Conservation (phyloP, 164 flowering plant species). For the Sextonia rubra region DNA sequence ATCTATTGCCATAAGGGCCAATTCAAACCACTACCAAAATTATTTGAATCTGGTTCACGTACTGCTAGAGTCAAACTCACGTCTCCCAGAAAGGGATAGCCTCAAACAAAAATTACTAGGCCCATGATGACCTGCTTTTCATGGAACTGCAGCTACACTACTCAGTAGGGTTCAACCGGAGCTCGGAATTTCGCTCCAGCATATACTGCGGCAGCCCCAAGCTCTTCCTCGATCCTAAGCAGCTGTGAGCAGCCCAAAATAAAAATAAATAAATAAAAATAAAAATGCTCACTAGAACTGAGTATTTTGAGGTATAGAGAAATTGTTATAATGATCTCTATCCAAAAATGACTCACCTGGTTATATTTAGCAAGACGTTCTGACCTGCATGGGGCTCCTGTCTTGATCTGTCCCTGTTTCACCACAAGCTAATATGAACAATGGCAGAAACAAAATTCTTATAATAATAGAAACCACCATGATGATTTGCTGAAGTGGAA, state of each 20-base stretch:
- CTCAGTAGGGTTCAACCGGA: conserved; percentile 50
- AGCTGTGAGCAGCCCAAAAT: conserved; percentile 27
- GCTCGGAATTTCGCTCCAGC: conserved; percentile 51
- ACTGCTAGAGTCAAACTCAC: background rate
- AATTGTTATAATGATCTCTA: no score
- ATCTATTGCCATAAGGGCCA: no score
- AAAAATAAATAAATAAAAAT: no score
- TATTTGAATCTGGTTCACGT: no score
- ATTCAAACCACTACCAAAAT: no score
- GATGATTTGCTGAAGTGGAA: no score
- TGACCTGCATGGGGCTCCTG: conserved; percentile 45
- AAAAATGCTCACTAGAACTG: no score
- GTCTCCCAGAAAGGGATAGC: background rate
- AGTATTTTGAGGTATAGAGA: no score
- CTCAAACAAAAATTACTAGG: background rate
- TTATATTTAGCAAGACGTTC: conserved; percentile 42
- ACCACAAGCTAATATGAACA: background rate
- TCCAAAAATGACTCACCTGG: conserved; percentile 24
- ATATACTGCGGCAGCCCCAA: conserved; percentile 46
- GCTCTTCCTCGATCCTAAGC: conserved; percentile 56
- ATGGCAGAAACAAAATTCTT: no score
- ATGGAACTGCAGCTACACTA: no score
- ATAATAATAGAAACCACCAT: no score
- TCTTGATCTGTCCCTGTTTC: conserved; percentile 37
- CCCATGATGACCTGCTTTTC: no score